Evolutionary conservation across 2,329 filamentous ascomycete genomes (phyloP).

Genomic region (Penicillium capsulatum): DNA sequence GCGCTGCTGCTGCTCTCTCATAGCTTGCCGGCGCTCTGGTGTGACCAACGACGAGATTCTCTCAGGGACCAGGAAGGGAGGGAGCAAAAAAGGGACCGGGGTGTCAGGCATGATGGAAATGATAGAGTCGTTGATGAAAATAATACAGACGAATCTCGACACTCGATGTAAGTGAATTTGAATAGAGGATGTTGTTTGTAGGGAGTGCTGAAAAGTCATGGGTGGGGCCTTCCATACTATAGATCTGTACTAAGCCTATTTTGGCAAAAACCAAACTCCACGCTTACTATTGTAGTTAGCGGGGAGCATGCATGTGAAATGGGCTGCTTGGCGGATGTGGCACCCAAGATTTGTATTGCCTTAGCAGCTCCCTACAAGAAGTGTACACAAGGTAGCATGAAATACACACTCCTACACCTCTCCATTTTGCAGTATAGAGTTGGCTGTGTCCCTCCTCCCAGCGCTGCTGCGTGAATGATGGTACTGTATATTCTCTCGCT

Average conservation of each 20-base stretch:
- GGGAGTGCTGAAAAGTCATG: neutral
- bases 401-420: too few relatives aligned
- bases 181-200: neutral
- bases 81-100: neutral
- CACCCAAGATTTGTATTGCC: too few relatives aligned
- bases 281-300: too few relatives aligned
- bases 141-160: neutral
- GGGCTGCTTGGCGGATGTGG: too few relatives aligned
- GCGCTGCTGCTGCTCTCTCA: neutral
- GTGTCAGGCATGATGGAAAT: neutral
- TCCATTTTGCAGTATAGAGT: too few relatives aligned
- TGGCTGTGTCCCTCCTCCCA: too few relatives aligned
- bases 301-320: too few relatives aligned
- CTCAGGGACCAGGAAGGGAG: neutral
- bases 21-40: constrained; percentile 1
- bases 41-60: constrained; percentile 1
- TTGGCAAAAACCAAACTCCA: neutral
- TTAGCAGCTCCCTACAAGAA: too few relatives aligned
- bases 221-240: neutral
- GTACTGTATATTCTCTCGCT: too few relatives aligned
- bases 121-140: neutral
- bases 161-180: neutral
- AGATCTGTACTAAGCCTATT: neutral
- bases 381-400: too few relatives aligned
- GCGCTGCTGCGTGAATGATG: too few relatives aligned